Percentiles rank a stretch among this genome's conserved stretches.
Evolutionary conservation across 2,329 filamentous ascomycete genomes (phyloP).

Genomic region (Scytalidium sp.): DNA sequence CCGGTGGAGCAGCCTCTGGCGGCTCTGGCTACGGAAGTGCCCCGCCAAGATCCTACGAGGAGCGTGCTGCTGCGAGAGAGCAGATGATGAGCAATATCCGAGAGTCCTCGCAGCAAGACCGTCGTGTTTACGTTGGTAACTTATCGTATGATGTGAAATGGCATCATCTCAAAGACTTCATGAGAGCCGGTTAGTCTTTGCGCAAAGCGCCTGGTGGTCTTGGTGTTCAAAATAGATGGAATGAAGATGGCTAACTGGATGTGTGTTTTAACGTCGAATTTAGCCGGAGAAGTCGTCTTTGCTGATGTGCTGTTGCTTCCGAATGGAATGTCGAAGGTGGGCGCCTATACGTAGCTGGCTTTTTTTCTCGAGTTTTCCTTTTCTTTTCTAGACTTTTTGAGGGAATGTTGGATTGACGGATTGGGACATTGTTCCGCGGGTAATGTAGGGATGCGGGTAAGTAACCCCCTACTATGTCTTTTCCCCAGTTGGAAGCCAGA

Average conservation of each 20-base stretch:
- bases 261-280: constrained; percentile 18
- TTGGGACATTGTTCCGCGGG: constrained; percentile 85
- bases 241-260: constrained; percentile 35
- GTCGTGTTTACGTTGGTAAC: constrained; percentile 98
- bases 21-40: constrained; percentile 63
- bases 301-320: constrained; percentile 99
- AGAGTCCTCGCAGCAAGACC: constrained; percentile 96
- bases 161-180: constrained; percentile 99
- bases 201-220: constrained; percentile 14
- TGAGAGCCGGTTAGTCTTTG: constrained; percentile 85
- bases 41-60: constrained; percentile 77
- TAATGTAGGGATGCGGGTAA: constrained; percentile 99
- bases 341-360: constrained; percentile 87
- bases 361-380: constrained; percentile 66
- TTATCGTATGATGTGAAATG: constrained; percentile 99
- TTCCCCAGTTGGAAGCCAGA: no score
- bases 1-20: constrained; percentile 67
- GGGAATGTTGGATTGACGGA: constrained; percentile 99
- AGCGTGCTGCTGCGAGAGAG: constrained; percentile 79
- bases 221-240: constrained; percentile 7
- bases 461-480: constrained; percentile 34
- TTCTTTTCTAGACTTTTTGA: constrained; percentile 60
- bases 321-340: constrained; percentile 99
- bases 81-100: constrained; percentile 94
- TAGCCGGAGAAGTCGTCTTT: constrained; percentile 98